Base-by-base conservation (phyloP, 345 rosid species). In the Theobroma cacao region DNA sequence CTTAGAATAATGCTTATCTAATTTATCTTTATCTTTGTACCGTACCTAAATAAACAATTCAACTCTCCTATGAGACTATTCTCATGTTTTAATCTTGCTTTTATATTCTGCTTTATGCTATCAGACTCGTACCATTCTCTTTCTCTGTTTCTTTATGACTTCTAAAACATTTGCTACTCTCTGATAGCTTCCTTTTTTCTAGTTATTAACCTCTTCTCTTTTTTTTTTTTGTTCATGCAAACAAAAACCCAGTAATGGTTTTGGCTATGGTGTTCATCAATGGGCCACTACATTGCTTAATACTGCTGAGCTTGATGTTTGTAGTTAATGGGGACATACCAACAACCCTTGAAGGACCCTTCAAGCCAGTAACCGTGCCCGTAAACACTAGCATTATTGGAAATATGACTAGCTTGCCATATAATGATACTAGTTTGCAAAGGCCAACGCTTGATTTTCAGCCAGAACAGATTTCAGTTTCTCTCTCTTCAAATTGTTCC, bases 341-440 rank as follows among this genome's bases (percentile, higher is more conserved):
- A 34, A 85, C 91, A 7, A 88, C 95, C n/a, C 88, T 90, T 9
- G 90, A 90, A 28, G 95, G 92, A 50, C 95, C 93, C 31, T 90
- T 88, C 82, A 75, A 77, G 80, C 92, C 95, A 0, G 89, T 87
- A 30, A 87, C 93, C 7, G 87, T 83, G 43, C 90, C 91, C 20
- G 82, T 88, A 31, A 84, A 90, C 80, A 48, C 53, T 45, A 77
- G 75, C 81, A 82, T 90, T 68, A 69, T 87, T 2, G 83, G 86
- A 1, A 31, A 81, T 40, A 84, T 88, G 28, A 72, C 83, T n/a
- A 90, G 84, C 81, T 86, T 91, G 89, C 91, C 93, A 3, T 80
- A 47, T 55, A 48, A 85, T 41, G 83, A 88, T 41, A 83, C 78
- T 30, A 82, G 90, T 2, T 80, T 88, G 45, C 85, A 77, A 34